Evolutionary conservation across 2,329 filamentous ascomycete species (phyloP), one percentile per base, ranked within the genome.

Genomic region (Penicillium vulpinum): DNA sequence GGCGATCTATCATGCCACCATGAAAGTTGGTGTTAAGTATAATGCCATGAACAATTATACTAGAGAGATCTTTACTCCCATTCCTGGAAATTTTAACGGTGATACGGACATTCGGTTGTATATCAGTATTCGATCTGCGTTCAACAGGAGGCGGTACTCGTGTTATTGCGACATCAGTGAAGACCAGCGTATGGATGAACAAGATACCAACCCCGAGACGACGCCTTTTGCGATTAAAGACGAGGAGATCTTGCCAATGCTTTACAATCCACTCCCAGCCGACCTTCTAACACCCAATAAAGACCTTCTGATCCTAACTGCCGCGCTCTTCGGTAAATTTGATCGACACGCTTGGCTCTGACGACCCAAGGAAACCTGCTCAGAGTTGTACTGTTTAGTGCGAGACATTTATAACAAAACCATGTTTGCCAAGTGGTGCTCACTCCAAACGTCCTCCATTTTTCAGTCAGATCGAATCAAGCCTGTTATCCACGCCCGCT

Each of bases 1-100:
- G 7, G 53, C 44, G 10, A 77, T 78, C 10, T 74, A 67, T 52
- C 46, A 73, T 16, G 1, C 45, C 0, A 72, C 78, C 24, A 73
- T 77, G 61, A 45, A 52, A 0, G 13, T 53, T 0, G 56, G 61
- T 1, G 24, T 60, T 7, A 61, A 65, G n/a, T 78, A 71, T 52
- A 49, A 39, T 0, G 59, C 76, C 26, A 75, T 78, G 72, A 62
- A 78, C 54, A 76, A 78, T 57, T 77, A 75, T 54, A 62, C 40
- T 10, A 11, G 10, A 21, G 36, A 39, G 36, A 22, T 39, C 18
- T 21, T 22, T 11, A 21, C 36, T 39, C 36, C 36, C 4, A 18
- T 39, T 13, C 18, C 36, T 21, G 36, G 36, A 39, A 39, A 39
- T 39, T 13, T 39, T 9, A 39, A 39, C 18, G 36, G 9, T 39